Base-by-base conservation (phyloP, 768 basidiomycete genomes). In the Boletus insuetus region DNA sequence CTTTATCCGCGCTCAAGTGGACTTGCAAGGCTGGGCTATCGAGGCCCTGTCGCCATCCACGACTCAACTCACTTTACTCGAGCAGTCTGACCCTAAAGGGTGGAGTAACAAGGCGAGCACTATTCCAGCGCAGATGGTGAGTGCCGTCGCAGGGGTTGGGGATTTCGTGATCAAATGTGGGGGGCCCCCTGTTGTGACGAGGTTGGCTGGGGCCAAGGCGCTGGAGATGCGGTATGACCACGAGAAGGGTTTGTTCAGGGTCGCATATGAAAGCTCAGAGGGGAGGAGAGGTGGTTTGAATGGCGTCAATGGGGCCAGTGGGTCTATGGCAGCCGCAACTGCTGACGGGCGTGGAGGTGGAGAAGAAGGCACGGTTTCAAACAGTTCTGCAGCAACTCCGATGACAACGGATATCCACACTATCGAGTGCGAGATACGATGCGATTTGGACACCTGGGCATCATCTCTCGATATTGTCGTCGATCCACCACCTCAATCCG, bases 11-110 rank as follows among this genome's bases (percentile, higher is more conserved):
- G 92, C 91, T 0, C 95, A 98, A 69, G 87, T 96, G n/a, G 94
- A 97, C 68, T 77, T 99, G n/a, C 94, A 94, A 74, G 97, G 96
- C 45, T 98, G 95, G 91, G 91, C 96, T 1, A 94, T 99, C 62
- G 96, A 98, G 71, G 82, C 90, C 0, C 77, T 99, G 10, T 98
- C 95, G 1, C 97, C 96, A 0, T 98, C 85, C 3, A 98, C 97
- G 2, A 97, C 95, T 0, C 83, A 91, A 12, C 84, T 99, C 57
- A 97, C 94, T 0, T 76, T 99, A 1, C 81, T 99, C 6, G 96
- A 98, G 65, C 97, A 98, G 71, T 94, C 92, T 12, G 96, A 99
- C 69, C 94, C 94, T 7, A 92, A 95, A 71, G 94, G 94, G 44
- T 98, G 96, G 95, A 86, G 92, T 6, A 94, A 91, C 73, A 98